Base-by-base conservation (phyloP, 805 yeast species). In the Saccharomycopsis amapae region DNA sequence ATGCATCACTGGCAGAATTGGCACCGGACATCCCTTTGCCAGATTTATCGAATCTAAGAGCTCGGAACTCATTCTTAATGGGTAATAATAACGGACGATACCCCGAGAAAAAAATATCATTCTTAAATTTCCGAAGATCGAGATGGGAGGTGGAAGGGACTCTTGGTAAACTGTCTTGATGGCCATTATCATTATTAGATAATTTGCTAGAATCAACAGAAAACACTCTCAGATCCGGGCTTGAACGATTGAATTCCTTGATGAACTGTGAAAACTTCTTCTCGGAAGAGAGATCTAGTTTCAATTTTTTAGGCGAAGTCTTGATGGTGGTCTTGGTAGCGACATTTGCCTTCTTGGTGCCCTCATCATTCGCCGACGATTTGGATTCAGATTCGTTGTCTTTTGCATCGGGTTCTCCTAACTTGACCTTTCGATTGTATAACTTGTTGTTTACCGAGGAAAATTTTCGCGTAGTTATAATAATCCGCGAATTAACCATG, bases 11-110 rank as follows among this genome's bases (percentile, higher is more conserved):
- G 20, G 24, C 22, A 19, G 10, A 4, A 12, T 19, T 26, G 19
- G 25, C 20, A 18, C 42, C 38, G 4, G 7, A 37, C 13, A 31
- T 19, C 17, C 26, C 23, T n/a, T 37, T 30, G 18, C 50, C 50
- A 13, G 44, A 38, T 24, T 48, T 40, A 22, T 48, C 49, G 17
- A 48, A 48, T 31, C 45, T 30, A 19, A 48, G n/a, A 5, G 43
- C 24, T 15, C 41, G 44, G 26, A n/a, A 31, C 7, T 47, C 45
- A 22, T 34, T 36, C 17, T 44, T 41, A 20, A 47, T 31, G 5
- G 53, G 53, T 20, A 50, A 34, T 33, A 44, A 26, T 10, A 50
- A 37, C 4, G 53, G 53, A 22, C 53, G 30, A 36, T 50, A 50
- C 2, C 53, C 53, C 7, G 40, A 30, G 32, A 39, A 50, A 7